Evolutionary conservation across 768 basidiomycete species (phyloP).

Genomic region (Tulasnella sp.): DNA sequence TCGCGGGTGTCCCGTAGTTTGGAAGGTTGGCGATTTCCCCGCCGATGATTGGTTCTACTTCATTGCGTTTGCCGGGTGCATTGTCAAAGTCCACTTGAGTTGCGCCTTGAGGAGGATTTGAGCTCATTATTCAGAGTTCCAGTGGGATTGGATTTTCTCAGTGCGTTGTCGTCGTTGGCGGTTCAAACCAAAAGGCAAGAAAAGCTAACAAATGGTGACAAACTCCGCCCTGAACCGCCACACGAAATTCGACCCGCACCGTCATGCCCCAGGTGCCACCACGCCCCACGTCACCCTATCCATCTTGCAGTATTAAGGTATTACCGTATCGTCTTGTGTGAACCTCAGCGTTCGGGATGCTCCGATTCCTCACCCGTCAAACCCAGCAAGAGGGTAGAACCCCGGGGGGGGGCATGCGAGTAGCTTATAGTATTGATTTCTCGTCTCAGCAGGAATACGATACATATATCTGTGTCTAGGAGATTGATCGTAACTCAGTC

Average conservation of each 20-base stretch:
- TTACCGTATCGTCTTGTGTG: too few species aligned
- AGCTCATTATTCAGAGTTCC: neutral
- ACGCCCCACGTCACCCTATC: neutral
- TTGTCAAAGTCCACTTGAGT: slow-evolving; percentile 63
- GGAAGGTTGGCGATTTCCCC: slow-evolving; percentile 70
- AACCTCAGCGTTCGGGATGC: too few species aligned
- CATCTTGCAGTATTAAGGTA: too few species aligned
- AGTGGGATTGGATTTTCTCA: neutral
- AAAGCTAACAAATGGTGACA: neutral
- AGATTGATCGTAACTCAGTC: too few species aligned
- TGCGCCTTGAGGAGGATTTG: neutral
- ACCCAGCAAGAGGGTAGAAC: too few species aligned
- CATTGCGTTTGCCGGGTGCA: slow-evolving; percentile 76
- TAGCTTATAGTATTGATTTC: too few species aligned
- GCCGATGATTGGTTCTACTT: slow-evolving; percentile 72
- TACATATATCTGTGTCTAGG: too few species aligned
- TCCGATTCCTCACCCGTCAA: too few species aligned
- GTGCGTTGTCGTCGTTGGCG: neutral
- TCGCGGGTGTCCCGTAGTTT: slow-evolving; percentile 17
- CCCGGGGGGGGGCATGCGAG: too few species aligned
- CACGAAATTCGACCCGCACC: neutral
- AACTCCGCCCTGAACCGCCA: neutral
- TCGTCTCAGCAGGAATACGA: too few species aligned
- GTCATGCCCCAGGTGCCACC: too few species aligned
- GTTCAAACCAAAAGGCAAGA: neutral